phyloP scores from a whole-genome alignment of 495 filamentous ascomycete genomes.

The Penicillium dipodomyicola region DNA sequence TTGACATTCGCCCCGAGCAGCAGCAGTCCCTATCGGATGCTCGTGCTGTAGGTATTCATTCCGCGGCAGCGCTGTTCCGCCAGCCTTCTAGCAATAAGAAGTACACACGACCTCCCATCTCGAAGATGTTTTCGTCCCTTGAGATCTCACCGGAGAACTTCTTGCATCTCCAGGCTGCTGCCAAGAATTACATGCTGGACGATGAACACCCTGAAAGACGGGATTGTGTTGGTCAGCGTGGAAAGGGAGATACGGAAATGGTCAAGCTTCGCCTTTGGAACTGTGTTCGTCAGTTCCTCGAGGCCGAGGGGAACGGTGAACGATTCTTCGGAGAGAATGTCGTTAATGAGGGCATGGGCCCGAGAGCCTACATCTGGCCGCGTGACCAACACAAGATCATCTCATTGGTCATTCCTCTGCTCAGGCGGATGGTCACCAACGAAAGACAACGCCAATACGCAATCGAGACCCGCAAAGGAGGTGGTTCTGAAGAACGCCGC shows the following conservation, averaged over 20 bases:
- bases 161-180: slow-evolving; percentile 56
- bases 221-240: slow-evolving; percentile 59
- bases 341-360: slow-evolving; percentile 41
- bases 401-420: slow-evolving; percentile 54
- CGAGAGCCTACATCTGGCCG: slow-evolving; percentile 54
- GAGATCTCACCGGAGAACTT: slow-evolving; percentile 58
- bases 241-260: slow-evolving; percentile 59
- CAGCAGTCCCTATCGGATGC: slow-evolving; percentile 45
- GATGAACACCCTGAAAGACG: slow-evolving; percentile 53
- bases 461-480: slow-evolving; percentile 55
- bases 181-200: slow-evolving; percentile 62
- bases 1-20: slow-evolving; percentile 39
- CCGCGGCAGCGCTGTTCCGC: slow-evolving; percentile 58
- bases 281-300: slow-evolving; percentile 58
- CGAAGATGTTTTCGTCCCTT: slow-evolving; percentile 57
- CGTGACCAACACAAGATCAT: slow-evolving; percentile 56
- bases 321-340: slow-evolving; percentile 54
- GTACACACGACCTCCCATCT: slow-evolving; percentile 61
- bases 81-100: slow-evolving; percentile 55
- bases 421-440: slow-evolving; percentile 64
- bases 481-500: slow-evolving; percentile 40
- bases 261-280: slow-evolving; percentile 60
- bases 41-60: slow-evolving; percentile 54
- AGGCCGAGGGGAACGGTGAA: slow-evolving; percentile 54
- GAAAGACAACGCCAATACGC: slow-evolving; percentile 63